Base-by-base conservation (phyloP, 495 filamentous ascomycete genomes). In the Lindgomyces ingoldianus region DNA sequence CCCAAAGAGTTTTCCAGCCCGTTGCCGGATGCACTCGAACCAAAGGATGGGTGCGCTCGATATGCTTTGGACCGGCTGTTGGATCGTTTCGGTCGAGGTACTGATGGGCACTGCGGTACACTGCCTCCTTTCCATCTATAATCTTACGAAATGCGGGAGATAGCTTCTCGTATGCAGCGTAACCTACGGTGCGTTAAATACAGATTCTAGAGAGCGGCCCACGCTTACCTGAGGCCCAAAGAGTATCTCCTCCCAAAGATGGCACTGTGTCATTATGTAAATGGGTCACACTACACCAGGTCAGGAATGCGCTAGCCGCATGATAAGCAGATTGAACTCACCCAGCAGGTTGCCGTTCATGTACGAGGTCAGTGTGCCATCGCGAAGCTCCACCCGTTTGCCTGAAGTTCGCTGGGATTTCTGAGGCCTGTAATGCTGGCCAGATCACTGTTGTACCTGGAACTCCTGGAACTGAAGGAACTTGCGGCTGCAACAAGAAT, bases 281-380 rank as follows among this genome's bases (percentile, higher is more conserved):
- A 59, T 68, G 65, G 0, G 65, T 68, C 4, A 68, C 44, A 18
- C 64, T 60, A 25, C 4, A 27, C 16, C 25, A 1, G 12, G 4
- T 44, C 14, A 44, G 19, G 0, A 27, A 19, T 22, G 27, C 46
- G 26, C 29, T 18, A 30, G 11, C 4, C 18, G 1, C 6, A 14
- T 21, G 18, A 49, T 22, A 2, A 27, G 11, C 8, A 16, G 22
- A 3, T 39, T 14, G 14, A 10, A 60, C 57, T 33, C 26, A 60
- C 57, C 57, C 88, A 1, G 88, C 86, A 3, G 88, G 88, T 62
- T 90, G 86, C 41, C 78, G 76, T 70, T 90, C 87, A 65, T 89
- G 87, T 0, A 89, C 86, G 0, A 90, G 81, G 67, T 91, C 87
- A 0, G 81, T 85, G 70, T 91, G 87, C 87, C 87, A 91, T 25